Conservation (phyloP, 495 filamentous ascomycete species). For the Talaromyces thailandensis region DNA sequence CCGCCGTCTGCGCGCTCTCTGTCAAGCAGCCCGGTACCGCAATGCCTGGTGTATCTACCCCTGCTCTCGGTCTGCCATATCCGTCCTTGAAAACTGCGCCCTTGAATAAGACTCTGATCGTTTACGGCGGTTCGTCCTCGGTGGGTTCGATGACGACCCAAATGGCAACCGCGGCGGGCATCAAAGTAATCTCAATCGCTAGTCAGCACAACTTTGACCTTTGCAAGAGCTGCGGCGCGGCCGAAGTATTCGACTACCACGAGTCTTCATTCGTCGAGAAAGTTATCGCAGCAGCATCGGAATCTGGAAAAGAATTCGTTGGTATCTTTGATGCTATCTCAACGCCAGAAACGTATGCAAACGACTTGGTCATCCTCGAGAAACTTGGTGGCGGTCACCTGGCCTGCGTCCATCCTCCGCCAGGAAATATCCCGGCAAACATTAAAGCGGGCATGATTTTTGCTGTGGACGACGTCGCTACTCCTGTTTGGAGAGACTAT, state of each 20-base stretch:
- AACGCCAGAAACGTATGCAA: constrained; percentile 20
- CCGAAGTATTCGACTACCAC: constrained; percentile 49
- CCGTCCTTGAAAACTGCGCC: constrained; percentile 19
- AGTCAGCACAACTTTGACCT: constrained; percentile 45
- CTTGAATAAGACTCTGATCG: constrained; percentile 30
- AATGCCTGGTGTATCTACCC: constrained; percentile 20
- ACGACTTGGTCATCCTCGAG: constrained; percentile 23
- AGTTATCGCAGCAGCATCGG: constrained; percentile 19
- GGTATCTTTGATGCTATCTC: constrained; percentile 35
- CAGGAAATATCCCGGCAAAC: constrained; percentile 21
- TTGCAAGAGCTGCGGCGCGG: constrained; percentile 45
- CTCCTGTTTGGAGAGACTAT: constrained; percentile 31
- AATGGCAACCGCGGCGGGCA: constrained; percentile 47
- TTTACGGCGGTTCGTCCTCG: constrained; percentile 53
- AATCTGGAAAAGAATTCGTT: constrained; percentile 16
- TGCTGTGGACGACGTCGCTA: constrained; percentile 32
- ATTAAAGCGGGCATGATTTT: constrained; percentile 36
- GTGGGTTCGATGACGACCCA: constrained; percentile 56
- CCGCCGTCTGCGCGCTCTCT: constrained; percentile 23
- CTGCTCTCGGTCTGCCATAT: constrained; percentile 28
- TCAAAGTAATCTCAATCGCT: constrained; percentile 47
- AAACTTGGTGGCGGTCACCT: constrained; percentile 25
- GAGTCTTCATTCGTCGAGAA: constrained; percentile 20
- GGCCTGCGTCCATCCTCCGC: constrained; percentile 20
- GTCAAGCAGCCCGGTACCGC: constrained; percentile 17